Evolutionary conservation across 495 filamentous ascomycete genomes (phyloP).

Genomic region (Delitschia confertaspora): DNA sequence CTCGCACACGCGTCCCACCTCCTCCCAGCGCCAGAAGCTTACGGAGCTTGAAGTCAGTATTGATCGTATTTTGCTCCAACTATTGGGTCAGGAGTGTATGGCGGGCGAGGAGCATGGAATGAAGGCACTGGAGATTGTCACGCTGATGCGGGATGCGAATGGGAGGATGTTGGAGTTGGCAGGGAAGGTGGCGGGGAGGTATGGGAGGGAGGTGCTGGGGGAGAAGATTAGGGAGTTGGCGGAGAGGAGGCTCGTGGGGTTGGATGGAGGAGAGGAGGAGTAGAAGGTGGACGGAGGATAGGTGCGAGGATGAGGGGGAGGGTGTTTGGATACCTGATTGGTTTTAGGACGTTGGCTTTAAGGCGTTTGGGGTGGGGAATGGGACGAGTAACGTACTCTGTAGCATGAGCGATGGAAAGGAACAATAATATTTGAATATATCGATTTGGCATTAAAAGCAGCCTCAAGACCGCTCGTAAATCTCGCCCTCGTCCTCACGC

Average conservation of each 20-base stretch:
- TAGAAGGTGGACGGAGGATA: too few relatives aligned
- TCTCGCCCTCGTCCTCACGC: too few relatives aligned
- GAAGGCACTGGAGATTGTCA: slow-evolving; percentile 82
- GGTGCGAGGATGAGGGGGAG: neutral
- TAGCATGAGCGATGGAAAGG: too few relatives aligned
- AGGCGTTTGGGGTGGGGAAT: too few relatives aligned
- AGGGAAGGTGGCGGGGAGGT: slow-evolving; percentile 71
- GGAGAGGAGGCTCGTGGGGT: slow-evolving; percentile 52
- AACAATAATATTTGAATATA: too few relatives aligned
- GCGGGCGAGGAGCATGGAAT: slow-evolving; percentile 87
- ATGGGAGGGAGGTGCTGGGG: slow-evolving; percentile 62
- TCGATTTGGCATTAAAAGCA: too few relatives aligned
- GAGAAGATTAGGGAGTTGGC: slow-evolving; percentile 80
- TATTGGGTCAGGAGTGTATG: slow-evolving; percentile 82
- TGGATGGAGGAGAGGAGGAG: slow-evolving; percentile 44
- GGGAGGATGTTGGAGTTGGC: slow-evolving; percentile 83
- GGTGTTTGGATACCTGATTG: neutral
- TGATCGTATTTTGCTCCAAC: slow-evolving; percentile 80
- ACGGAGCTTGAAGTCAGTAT: slow-evolving; percentile 65
- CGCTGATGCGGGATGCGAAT: slow-evolving; percentile 61
- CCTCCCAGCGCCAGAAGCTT: slow-evolving; percentile 57
- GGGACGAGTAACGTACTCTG: too few relatives aligned
- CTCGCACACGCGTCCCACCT: slow-evolving; percentile 47
- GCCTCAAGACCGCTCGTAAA: too few relatives aligned
- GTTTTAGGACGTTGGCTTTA: too few relatives aligned